Conservation (phyloP, 768 basidiomycete genomes). For the Tricholoma matsutake region DNA sequence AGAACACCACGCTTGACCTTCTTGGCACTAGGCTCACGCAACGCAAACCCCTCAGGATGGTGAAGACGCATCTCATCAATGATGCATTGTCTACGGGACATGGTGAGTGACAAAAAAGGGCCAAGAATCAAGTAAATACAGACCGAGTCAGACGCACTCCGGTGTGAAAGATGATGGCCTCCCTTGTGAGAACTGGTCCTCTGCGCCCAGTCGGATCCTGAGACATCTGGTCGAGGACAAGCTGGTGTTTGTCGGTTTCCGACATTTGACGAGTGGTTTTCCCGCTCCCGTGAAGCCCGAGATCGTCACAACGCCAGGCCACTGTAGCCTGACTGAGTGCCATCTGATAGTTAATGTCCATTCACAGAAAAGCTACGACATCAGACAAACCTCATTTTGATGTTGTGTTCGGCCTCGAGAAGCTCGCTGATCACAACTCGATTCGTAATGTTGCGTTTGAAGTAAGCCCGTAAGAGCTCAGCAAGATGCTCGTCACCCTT, state of each 20-base stretch:
- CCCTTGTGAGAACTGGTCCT: constrained; percentile 26
- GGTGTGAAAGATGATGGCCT: constrained; percentile 23
- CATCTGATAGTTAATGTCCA: neutral
- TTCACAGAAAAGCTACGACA: neutral
- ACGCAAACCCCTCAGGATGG: constrained; percentile 21
- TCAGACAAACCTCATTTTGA: constrained; percentile 24
- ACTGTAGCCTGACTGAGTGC: constrained; percentile 25
- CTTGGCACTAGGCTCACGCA: constrained; percentile 22
- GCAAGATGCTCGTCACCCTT: no score
- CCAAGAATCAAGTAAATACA: no score
- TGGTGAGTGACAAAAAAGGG: neutral
- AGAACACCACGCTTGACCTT: constrained; percentile 18
- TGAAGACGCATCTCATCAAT: constrained; percentile 18
- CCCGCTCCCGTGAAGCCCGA: constrained; percentile 25
- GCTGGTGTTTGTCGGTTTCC: constrained; percentile 24
- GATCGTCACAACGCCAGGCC: constrained; percentile 18
- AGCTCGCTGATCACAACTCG: constrained; percentile 12
- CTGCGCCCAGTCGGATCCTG: constrained; percentile 27
- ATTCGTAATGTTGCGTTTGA: no score
- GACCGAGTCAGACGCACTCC: constrained; percentile 28
- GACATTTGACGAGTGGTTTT: constrained; percentile 22
- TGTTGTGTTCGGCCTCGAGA: constrained; percentile 26
- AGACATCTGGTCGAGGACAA: constrained; percentile 32
- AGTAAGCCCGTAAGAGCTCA: no score
- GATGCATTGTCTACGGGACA: no score